A percentile compares a stretch with the other conserved stretches of the same genome.
Conservation (phyloP, 2,329 filamentous ascomycete genomes). For the Falciphora oryzae region DNA sequence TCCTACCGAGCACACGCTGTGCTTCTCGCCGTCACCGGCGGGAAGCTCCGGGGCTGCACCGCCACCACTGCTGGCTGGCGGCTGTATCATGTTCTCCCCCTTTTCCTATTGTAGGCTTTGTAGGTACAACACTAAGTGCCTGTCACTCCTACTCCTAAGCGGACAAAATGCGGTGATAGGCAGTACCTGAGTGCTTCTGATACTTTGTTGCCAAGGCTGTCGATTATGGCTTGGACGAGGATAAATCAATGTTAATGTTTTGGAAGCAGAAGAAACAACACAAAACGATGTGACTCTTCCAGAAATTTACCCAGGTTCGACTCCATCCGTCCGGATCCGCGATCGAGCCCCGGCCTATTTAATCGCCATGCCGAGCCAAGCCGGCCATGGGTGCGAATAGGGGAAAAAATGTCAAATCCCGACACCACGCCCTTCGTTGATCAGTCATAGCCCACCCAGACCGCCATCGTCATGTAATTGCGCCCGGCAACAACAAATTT, state of each 20-base stretch:
- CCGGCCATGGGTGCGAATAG: neutral
- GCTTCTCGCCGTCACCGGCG: neutral
- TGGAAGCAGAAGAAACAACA: neutral
- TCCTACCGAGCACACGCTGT: neutral
- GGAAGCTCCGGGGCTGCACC: too few relatives aligned
- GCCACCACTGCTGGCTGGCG: neutral
- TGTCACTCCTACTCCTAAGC: neutral
- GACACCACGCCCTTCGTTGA: neutral
- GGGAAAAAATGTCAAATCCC: neutral
- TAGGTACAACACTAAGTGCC: neutral
- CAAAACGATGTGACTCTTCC: neutral
- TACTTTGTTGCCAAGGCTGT: neutral
- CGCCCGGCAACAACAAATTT: constrained; percentile 4
- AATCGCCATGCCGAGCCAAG: neutral
- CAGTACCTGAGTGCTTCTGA: neutral
- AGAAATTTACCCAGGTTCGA: neutral
- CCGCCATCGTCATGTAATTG: neutral
- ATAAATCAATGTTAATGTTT: neutral
- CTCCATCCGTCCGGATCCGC: neutral
- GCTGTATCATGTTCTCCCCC: neutral
- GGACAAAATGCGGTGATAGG: too few relatives aligned
- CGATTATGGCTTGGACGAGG: too few relatives aligned
- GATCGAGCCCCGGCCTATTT: neutral
- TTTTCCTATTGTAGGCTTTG: neutral
- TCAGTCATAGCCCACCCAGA: neutral